Evolutionary conservation across 352 stramenopile species (phyloP).

Genomic region (Phytophthora palmivora): DNA sequence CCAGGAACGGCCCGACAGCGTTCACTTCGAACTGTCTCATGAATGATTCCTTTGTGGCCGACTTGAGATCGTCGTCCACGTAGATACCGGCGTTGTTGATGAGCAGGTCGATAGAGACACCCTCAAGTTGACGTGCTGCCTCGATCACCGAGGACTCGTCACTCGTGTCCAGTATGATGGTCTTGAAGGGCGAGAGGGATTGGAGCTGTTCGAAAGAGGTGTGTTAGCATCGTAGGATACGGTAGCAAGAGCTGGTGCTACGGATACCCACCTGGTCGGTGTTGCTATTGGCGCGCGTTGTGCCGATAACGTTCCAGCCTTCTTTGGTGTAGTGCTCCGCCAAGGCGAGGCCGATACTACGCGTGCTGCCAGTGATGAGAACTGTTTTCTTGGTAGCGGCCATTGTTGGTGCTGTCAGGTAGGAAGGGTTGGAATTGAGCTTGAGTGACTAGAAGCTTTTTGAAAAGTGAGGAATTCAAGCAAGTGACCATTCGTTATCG

Average conservation of each 20-base stretch:
- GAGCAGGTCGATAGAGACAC: conserved; percentile 57
- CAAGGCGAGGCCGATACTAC: conserved; percentile 51
- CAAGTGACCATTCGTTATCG: too few species aligned
- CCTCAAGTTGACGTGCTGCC: conserved; percentile 47
- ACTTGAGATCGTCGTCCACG: conserved; percentile 28
- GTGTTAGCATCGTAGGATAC: too few species aligned
- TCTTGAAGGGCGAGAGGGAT: conserved; percentile 41
- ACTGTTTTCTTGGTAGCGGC: conserved; percentile 41
- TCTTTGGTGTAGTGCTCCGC: conserved; percentile 46
- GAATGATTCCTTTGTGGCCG: conserved; percentile 46
- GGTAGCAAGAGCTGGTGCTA: neutral
- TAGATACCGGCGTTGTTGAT: conserved; percentile 68
- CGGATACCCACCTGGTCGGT: conserved; percentile 40
- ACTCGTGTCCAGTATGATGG: conserved; percentile 49
- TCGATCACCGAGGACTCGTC: conserved; percentile 51
- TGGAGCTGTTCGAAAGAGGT: conserved; percentile 14
- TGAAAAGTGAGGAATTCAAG: conserved; percentile 20
- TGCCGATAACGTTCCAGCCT: conserved; percentile 54
- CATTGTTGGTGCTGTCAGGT: conserved; percentile 4
- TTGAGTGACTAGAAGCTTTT: conserved; percentile 8
- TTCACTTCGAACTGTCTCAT: conserved; percentile 69
- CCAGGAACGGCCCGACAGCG: conserved; percentile 54
- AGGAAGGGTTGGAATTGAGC: neutral
- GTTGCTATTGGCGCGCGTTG: conserved; percentile 36
- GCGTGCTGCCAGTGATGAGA: conserved; percentile 53